A percentile compares a stretch with the other conserved stretches of the same genome.
phyloP scores from a whole-genome alignment of 805 yeast species.

The Ogataea thermomethanolica region DNA sequence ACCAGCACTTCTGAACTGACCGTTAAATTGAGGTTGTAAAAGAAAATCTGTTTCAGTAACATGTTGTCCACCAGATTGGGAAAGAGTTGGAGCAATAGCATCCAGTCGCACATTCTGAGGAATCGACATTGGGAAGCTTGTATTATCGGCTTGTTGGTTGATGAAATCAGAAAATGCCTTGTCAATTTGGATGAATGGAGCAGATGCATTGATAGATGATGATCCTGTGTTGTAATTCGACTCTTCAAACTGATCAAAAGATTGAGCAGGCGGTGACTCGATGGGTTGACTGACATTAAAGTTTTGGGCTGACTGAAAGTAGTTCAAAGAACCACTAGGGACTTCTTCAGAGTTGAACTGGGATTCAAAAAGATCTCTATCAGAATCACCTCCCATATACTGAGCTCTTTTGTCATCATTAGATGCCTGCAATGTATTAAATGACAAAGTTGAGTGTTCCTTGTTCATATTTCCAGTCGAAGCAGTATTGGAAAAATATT shows the following conservation, averaged over 20 bases:
- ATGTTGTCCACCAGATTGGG: not conserved
- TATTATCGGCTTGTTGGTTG: not conserved
- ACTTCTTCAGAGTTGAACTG: not conserved
- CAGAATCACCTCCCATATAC: too few species aligned
- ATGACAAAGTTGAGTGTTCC: not conserved
- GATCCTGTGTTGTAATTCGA: not conserved
- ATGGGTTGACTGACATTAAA: not conserved
- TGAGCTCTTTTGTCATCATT: not conserved
- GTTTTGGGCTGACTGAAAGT: conserved; percentile 1
- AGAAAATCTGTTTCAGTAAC: conserved; percentile 3
- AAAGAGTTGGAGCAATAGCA: not conserved
- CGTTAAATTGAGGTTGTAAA: conserved; percentile 15
- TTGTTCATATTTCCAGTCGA: not conserved
- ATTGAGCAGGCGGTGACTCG: conserved; percentile 4
- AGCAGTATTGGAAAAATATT: not conserved
- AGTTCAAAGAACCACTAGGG: not conserved
- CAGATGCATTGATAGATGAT: not conserved
- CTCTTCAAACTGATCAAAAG: conserved; percentile 1
- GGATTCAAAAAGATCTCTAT: not conserved
- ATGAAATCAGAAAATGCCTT: conserved; percentile 13
- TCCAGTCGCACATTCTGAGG: not conserved
- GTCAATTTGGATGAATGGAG: conserved; percentile 16
- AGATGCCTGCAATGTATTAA: not conserved
- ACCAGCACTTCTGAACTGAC: conserved; percentile 16
- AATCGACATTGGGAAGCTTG: not conserved